Conservation (phyloP, 2,329 filamentous ascomycete genomes). For the Paraphaeosphaeria sporulosa region DNA sequence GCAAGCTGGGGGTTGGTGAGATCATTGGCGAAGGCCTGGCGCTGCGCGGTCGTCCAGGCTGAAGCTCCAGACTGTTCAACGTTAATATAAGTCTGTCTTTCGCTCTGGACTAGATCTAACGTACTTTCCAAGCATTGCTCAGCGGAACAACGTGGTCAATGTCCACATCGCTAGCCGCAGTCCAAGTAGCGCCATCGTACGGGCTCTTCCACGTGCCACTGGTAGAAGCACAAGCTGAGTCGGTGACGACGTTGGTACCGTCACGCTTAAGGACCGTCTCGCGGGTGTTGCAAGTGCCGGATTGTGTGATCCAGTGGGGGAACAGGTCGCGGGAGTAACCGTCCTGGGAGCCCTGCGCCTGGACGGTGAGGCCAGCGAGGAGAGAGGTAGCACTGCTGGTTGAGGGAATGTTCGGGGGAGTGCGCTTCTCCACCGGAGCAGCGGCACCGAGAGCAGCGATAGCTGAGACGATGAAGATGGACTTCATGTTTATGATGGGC, state of each 20-base stretch:
- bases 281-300: slow-evolving; percentile 70
- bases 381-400: slow-evolving; percentile 63
- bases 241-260: slow-evolving; percentile 67
- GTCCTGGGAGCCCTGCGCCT: slow-evolving; percentile 61
- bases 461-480: slow-evolving; percentile 32
- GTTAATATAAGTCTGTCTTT: neutral
- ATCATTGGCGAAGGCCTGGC: slow-evolving; percentile 79
- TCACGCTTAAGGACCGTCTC: slow-evolving; percentile 79
- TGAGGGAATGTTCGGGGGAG: slow-evolving; percentile 69
- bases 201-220: slow-evolving; percentile 75
- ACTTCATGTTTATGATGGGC: slow-evolving; percentile 37
- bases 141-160: slow-evolving; percentile 87
- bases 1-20: slow-evolving; percentile 77
- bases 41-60: slow-evolving; percentile 71
- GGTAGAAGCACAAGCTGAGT: slow-evolving; percentile 67
- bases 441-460: slow-evolving; percentile 32
- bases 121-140: slow-evolving; percentile 78
- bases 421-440: slow-evolving; percentile 43
- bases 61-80: slow-evolving; percentile 69
- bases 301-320: slow-evolving; percentile 73
- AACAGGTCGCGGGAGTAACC: slow-evolving; percentile 73
- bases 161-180: slow-evolving; percentile 72
- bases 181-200: slow-evolving; percentile 78
- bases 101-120: slow-evolving; percentile 21
- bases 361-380: slow-evolving; percentile 67